Evolutionary conservation across 228 moss, liverwort and hornwort species (phyloP).

Genomic region (Sphagnum magellanicum): DNA sequence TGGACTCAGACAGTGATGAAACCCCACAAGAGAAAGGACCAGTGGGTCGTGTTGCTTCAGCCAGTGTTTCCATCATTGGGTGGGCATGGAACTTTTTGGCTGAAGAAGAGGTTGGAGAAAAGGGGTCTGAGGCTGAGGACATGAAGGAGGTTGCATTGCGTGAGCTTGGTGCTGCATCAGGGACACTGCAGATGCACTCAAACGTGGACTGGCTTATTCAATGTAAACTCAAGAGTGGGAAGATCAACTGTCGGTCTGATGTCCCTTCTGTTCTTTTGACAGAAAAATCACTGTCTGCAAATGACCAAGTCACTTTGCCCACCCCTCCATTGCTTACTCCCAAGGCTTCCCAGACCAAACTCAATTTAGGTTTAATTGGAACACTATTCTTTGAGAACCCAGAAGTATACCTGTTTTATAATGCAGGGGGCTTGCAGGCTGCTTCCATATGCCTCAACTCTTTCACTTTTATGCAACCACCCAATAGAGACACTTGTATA

Average conservation of each 20-base stretch:
- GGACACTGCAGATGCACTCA: neutral
- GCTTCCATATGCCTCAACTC: constrained; percentile 3
- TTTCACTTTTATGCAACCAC: constrained; percentile 9
- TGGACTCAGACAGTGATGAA: constrained; percentile 10
- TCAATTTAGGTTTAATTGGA: constrained; percentile 6
- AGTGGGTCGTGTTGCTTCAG: neutral
- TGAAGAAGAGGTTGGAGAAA: constrained; percentile 11
- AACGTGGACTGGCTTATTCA: constrained; percentile 10
- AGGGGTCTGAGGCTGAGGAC: constrained; percentile 1
- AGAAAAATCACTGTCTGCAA: constrained; percentile 1
- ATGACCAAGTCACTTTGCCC: too few species aligned
- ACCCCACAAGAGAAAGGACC: constrained; percentile 1
- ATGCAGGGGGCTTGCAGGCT: constrained; percentile 5
- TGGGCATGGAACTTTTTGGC: constrained; percentile 20
- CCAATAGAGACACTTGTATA: constrained; percentile 7
- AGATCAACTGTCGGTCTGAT: constrained; percentile 7
- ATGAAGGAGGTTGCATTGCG: constrained; percentile 8
- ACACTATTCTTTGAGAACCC: constrained; percentile 4
- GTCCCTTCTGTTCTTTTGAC: neutral
- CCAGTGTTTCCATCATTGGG: constrained; percentile 11
- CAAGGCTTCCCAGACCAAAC: neutral
- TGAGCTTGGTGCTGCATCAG: constrained; percentile 9
- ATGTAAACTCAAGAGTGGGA: constrained; percentile 6
- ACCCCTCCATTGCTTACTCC: too few species aligned
- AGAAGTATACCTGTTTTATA: constrained; percentile 4